phyloP scores from a whole-genome alignment of 2,329 filamentous ascomycete species.

The Sclerotinia nivalis region DNA sequence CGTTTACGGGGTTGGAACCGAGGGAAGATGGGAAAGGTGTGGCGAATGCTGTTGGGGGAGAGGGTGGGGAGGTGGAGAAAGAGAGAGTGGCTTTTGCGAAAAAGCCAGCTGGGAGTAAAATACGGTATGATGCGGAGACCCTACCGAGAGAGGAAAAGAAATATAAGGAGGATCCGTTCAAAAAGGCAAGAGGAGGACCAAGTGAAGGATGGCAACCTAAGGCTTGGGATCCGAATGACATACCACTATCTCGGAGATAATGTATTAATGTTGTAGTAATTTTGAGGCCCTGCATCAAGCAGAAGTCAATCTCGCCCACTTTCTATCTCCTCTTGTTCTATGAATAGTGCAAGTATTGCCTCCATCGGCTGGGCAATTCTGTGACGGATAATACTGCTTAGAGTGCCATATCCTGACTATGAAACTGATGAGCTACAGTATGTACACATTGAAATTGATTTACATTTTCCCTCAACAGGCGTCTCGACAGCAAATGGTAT shows the following conservation, averaged over 20 bases:
- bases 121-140: slow-evolving; percentile 18
- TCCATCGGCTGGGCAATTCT: neutral
- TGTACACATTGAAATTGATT: neutral
- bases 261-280: neutral
- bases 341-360: neutral
- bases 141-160: slow-evolving; percentile 27
- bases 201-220: slow-evolving; percentile 56
- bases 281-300: neutral
- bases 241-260: slow-evolving; percentile 10
- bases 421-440: neutral
- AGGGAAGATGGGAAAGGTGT: slow-evolving; percentile 1
- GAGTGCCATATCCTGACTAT: neutral
- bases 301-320: neutral
- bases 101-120: slow-evolving; percentile 10
- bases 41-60: neutral
- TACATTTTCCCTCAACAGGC: no score
- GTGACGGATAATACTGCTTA: neutral
- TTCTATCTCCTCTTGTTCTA: neutral
- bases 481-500: slow-evolving; percentile 8
- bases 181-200: slow-evolving; percentile 54
- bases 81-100: neutral
- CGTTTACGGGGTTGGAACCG: neutral
- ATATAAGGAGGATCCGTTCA: slow-evolving; percentile 55
- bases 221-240: slow-evolving; percentile 38
- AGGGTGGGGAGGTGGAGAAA: slow-evolving; percentile 24